Base-by-base conservation (phyloP, 1,139 yeast species). In the Pichia cactophila region DNA sequence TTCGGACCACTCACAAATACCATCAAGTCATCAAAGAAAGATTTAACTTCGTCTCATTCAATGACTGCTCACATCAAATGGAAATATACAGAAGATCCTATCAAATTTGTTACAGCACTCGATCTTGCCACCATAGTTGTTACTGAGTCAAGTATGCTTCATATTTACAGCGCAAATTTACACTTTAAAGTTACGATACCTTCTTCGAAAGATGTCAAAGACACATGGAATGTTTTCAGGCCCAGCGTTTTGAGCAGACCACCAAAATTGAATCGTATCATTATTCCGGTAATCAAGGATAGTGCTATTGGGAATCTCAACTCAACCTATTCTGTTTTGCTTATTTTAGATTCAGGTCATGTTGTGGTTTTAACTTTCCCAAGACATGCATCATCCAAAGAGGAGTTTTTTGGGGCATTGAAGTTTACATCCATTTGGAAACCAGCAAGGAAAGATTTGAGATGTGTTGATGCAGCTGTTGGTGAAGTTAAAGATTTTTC, bases 121-220 rank as follows among this genome's bases (percentile, higher is more conserved):
- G 95, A 87, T 43, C 69, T 73, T 44, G 80, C 83, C 33, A 88
- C 96, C 0, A 71, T 86, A 45, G 78, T 88, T 1, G 72, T 87
- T 5, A 75, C 86, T 1, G 70, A 72, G 14, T 77, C 82, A 53
- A 86, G 80, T 47, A 37, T 47, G n/a, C 75, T 89, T 17, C 85
- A 81, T 60, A 75, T 86, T 0, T 78, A 81, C 55, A 70, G 73
- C 55, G 79, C 81, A 54, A 77, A 77, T 31, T 80, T 78, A 48
- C 84, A 81, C 55, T 70, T 77, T 42, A 77, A 78, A 52, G 66
- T 78, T 26, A 66, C 62, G 26, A 58, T 74, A 1, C 76, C 78
- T 1, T 55, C 55, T 43, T 49, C 62, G 51, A 58, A 55, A 56
- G 37, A 57, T 54, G 55, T 56, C 8, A 77, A 74, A 39, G 66